A percentile compares a stretch with the other conserved stretches of the same genome.
Evolutionary conservation across 2,329 filamentous ascomycete species (phyloP).

Genomic region (Penicillium sp.): DNA sequence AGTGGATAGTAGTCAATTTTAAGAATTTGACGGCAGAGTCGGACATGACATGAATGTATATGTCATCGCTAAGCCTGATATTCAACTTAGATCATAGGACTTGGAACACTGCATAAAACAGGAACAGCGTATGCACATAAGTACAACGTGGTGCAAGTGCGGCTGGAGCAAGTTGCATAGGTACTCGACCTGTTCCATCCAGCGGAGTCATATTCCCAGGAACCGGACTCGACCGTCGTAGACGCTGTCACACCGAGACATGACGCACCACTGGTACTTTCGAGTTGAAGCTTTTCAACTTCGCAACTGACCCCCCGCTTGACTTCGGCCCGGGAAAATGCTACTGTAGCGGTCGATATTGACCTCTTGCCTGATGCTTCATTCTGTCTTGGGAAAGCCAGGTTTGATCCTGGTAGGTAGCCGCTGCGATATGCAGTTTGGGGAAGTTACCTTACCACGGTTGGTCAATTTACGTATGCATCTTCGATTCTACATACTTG

Average conservation of each 20-base stretch:
- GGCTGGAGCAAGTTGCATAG: background rate
- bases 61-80: background rate
- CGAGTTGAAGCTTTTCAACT: background rate
- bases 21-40: constrained; percentile 7
- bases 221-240: background rate
- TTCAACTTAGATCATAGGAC: background rate
- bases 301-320: background rate
- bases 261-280: background rate
- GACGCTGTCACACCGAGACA: constrained; percentile 1
- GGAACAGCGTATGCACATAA: background rate
- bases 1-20: background rate
- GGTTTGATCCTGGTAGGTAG: background rate
- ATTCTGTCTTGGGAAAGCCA: background rate
- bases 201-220: constrained; percentile 1
- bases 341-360: background rate
- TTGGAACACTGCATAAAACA: constrained; percentile 12
- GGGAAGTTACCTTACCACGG: background rate
- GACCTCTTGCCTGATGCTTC: background rate
- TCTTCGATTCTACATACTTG: too few species aligned
- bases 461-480: too few species aligned
- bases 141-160: constrained; percentile 1
- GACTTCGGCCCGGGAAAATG: background rate
- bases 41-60: constrained; percentile 1
- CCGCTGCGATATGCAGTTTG: background rate
- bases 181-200: background rate